Evolutionary conservation across 2,329 filamentous ascomycete species (phyloP).

Genomic region (Pseudocercospora musae): DNA sequence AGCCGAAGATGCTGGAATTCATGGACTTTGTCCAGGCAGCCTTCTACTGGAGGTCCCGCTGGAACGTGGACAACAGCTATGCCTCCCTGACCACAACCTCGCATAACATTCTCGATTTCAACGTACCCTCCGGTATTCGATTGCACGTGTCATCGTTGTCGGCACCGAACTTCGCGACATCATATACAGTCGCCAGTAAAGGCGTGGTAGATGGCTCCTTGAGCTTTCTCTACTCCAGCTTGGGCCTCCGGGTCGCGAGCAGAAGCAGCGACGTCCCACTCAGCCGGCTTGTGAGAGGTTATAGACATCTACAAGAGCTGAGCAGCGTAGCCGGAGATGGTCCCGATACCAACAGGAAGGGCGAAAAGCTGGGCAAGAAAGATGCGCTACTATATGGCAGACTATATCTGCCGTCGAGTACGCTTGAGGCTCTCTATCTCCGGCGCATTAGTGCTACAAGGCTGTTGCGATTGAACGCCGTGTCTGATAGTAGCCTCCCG

Average conservation of each 20-base stretch:
- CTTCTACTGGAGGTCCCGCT: constrained; percentile 81
- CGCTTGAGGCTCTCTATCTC: constrained; percentile 81
- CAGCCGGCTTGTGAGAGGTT: constrained; percentile 74
- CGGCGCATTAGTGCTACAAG: constrained; percentile 72
- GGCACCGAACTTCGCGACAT: constrained; percentile 88
- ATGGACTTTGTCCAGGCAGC: constrained; percentile 95
- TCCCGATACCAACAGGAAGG: constrained; percentile 39
- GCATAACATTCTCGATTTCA: constrained; percentile 82
- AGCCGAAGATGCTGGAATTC: constrained; percentile 75
- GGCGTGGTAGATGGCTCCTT: constrained; percentile 95
- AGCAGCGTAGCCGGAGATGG: constrained; percentile 46
- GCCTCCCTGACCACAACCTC: constrained; percentile 79
- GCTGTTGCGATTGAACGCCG: constrained; percentile 75
- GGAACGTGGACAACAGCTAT: constrained; percentile 92
- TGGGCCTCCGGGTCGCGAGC: constrained; percentile 66
- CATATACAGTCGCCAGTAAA: constrained; percentile 84
- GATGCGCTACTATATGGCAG: constrained; percentile 71
- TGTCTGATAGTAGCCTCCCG: constrained; percentile 67
- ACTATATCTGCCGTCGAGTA: constrained; percentile 77
- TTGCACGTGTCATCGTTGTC: constrained; percentile 88
- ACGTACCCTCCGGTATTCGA: constrained; percentile 77
- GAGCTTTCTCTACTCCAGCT: constrained; percentile 90
- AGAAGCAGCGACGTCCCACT: constrained; percentile 74
- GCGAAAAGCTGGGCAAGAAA: constrained; percentile 33
- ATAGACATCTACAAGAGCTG: constrained; percentile 71